Evolutionary conservation across 2,329 filamentous ascomycete species (phyloP), one percentile per base, ranked within the genome.

Genomic region (Metarhizium humberi): DNA sequence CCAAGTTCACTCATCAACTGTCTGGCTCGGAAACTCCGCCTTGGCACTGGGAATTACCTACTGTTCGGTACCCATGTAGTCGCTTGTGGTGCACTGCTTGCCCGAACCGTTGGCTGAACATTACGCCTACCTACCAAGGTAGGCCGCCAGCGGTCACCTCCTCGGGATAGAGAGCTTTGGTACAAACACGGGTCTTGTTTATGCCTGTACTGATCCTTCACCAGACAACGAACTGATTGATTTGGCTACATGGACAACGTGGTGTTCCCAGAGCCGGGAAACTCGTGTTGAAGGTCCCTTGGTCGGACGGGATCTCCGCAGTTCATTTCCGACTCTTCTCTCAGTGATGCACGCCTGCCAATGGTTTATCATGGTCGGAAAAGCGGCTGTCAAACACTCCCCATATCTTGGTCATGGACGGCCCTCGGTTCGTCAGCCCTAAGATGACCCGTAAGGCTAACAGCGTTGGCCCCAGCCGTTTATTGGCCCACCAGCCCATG

Each of bases 381-480:
- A 51, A 51, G 42, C 42, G 53, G 49, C 49, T 55, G 20, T 30
- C 53, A 40, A 51, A 30, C n/a, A 36, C 32, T 36, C 34, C 50
- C 32, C 42, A 48, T 48, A 29, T 48, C 45, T 48, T 20, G 45
- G 45, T 48, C 36, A 36, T 53, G 18, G 50, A 30, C 29, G 38
- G 36, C 49, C 54, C 29, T 50, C 40, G 56, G 53, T 52, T 57
- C 50, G 56, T 57, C 56, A 53, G 53, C 53, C 56, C 53, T 55
- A 57, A 53, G 36, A 50, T 50, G 53, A 53, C 50, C 38, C 45
- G 29, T 42, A 54, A 52, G 52, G 43, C 55, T 52, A 57, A 50
- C 46, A 45, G 29, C 42, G 40, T 32, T 47, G 53, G 25, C 46
- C 30, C 10, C 45, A 20, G 18, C 40, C 42, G 51, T 14, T 11